Evolutionary conservation across 1,284 basidiomycete species (phyloP).

Genomic region (Naganishia sp.): DNA sequence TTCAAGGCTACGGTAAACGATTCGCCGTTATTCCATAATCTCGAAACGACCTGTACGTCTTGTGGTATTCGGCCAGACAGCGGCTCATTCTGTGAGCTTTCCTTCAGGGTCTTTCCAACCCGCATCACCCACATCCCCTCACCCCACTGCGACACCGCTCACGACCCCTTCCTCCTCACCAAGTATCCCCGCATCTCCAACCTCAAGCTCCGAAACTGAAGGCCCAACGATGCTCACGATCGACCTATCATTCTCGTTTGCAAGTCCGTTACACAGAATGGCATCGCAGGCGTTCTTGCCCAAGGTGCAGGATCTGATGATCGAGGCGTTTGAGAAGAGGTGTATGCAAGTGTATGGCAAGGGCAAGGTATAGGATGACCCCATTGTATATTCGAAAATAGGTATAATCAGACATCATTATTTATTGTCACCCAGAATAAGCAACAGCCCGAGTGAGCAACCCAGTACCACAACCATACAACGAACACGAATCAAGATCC

Average conservation of each 20-base stretch:
- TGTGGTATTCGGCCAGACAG: slow-evolving; percentile 1
- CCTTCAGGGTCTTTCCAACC: slow-evolving; percentile 68
- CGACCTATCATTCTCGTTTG: slow-evolving; percentile 81
- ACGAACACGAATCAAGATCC: not conserved
- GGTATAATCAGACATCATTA: not conserved
- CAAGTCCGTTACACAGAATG: slow-evolving; percentile 79
- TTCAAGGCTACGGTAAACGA: slow-evolving; percentile 76
- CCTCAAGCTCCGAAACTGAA: slow-evolving; percentile 33
- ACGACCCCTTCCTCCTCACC: slow-evolving; percentile 32
- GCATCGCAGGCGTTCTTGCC: slow-evolving; percentile 81
- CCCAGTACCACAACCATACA: not conserved
- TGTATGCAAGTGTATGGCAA: slow-evolving; percentile 70
- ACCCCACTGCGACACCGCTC: slow-evolving; percentile 45
- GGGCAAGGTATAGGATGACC: slow-evolving; percentile 26
- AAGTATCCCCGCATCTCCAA: slow-evolving; percentile 27
- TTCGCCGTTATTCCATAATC: slow-evolving; percentile 80
- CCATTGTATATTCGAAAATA: not conserved
- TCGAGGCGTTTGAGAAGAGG: slow-evolving; percentile 84
- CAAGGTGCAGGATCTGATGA: slow-evolving; percentile 83
- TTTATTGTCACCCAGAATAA: not conserved
- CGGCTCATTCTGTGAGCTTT: not conserved
- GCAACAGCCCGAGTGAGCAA: not conserved
- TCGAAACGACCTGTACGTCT: slow-evolving; percentile 69
- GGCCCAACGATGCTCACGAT: slow-evolving; percentile 72
- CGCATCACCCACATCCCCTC: slow-evolving; percentile 57